Percentiles rank a stretch among this genome's conserved stretches.
Conservation (phyloP, 1,284 basidiomycete species). For the Mrakiaceae sp. region DNA sequence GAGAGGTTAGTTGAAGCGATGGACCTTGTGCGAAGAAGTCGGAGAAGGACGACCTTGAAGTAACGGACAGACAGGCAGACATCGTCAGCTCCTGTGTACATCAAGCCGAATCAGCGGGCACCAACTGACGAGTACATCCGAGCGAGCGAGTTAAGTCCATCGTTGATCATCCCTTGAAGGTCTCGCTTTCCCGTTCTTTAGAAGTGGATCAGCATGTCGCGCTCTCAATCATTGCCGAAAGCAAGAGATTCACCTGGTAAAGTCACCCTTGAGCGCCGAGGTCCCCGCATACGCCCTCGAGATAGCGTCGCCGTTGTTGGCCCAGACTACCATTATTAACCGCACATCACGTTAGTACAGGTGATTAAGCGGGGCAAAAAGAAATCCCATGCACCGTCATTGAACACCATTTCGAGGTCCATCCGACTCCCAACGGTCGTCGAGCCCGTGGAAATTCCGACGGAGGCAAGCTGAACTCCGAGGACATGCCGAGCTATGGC, state of each 20-base stretch:
- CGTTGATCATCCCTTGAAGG: constrained; percentile 76
- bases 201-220: not conserved
- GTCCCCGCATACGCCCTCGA: constrained; percentile 58
- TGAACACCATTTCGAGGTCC: constrained; percentile 68
- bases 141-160: constrained; percentile 82
- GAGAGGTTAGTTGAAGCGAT: constrained; percentile 23
- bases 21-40: constrained; percentile 82
- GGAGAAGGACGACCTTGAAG: constrained; percentile 61
- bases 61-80: too few relatives aligned
- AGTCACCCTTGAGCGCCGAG: constrained; percentile 77
- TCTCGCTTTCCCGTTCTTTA: constrained; percentile 83
- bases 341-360: not conserved
- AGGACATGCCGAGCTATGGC: constrained; percentile 78
- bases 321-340: constrained; percentile 56
- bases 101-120: too few relatives aligned
- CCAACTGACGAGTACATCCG: constrained; percentile 44
- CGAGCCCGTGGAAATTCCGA: constrained; percentile 50
- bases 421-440: constrained; percentile 35
- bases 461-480: constrained; percentile 64
- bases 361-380: not conserved
- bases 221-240: not conserved
- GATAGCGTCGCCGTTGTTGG: constrained; percentile 85
- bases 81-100: too few relatives aligned
- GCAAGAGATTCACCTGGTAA: constrained; percentile 50
- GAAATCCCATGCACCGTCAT: constrained; percentile 50